Evolutionary conservation across 345 rosid genomes (phyloP).

Genomic region (Aurinia saxatilis): DNA sequence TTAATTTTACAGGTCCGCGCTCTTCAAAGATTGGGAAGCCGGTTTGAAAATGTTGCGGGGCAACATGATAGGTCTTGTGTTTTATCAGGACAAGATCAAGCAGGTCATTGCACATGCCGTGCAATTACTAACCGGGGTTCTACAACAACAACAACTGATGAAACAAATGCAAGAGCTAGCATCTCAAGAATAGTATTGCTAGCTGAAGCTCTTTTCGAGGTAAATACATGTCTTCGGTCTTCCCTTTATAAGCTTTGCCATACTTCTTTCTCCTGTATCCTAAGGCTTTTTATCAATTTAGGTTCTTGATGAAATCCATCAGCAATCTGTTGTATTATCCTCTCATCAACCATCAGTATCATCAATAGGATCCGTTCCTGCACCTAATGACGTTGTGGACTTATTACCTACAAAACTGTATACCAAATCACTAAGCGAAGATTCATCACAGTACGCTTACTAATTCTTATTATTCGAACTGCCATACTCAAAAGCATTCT

Average conservation of each 20-base stretch:
- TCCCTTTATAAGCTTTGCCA: not conserved
- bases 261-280: constrained; percentile 6
- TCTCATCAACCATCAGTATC: constrained; percentile 82
- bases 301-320: constrained; percentile 99
- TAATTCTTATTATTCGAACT: not conserved
- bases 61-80: constrained; percentile 91
- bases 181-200: constrained; percentile 95
- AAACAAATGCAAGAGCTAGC: constrained; percentile 82
- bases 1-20: constrained; percentile 62
- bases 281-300: constrained; percentile 33
- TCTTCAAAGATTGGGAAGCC: constrained; percentile 87
- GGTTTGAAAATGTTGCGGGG: constrained; percentile 80
- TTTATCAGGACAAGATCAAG: constrained; percentile 78
- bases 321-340: constrained; percentile 91
- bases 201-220: constrained; percentile 99
- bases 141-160: constrained; percentile 36
- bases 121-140: constrained; percentile 39
- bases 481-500: not conserved
- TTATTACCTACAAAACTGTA: constrained; percentile 61
- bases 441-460: constrained; percentile 64
- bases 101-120: constrained; percentile 77
- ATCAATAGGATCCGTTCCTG: constrained; percentile 91
- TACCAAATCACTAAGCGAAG: constrained; percentile 56
- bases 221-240: constrained; percentile 9
- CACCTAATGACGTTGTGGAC: constrained; percentile 85